These are phyloP conservation scores for Microstegium vimineum DNA, from an alignment of 176 grass and related monocot genomes.

Conservation along the genomic window DNA sequence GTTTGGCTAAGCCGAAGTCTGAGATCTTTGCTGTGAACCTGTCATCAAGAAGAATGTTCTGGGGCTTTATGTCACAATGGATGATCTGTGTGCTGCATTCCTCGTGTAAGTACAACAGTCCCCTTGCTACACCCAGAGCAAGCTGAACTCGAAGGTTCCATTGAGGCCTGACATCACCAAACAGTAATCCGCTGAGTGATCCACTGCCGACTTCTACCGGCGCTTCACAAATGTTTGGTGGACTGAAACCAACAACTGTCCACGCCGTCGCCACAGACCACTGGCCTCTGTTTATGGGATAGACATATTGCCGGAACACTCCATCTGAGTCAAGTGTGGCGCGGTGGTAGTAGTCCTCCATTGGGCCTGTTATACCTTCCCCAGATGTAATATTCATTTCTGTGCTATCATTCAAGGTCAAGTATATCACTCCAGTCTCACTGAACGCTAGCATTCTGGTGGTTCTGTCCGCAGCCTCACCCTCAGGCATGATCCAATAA, in stretches of 20 bases:
- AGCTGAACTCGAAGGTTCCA: no score
- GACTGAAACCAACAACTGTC: background rate
- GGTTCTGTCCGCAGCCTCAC: conserved; percentile 7
- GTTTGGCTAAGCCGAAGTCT: no score
- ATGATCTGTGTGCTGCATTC: no score
- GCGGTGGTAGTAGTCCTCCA: conserved; percentile 40
- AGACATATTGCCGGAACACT: conserved; percentile 47
- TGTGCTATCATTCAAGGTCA: background rate
- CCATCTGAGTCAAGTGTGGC: conserved; percentile 54
- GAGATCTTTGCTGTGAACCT: no score
- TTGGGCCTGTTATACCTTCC: fast-evolving
- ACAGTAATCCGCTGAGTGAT: no score
- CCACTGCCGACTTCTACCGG: background rate
- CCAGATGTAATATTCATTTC: background rate
- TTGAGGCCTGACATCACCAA: no score
- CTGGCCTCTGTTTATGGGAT: conserved; percentile 12
- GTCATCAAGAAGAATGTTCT: no score
- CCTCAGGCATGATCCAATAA: conserved; percentile 26
- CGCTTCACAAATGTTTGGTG: conserved; percentile 22
- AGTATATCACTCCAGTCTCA: conserved; percentile 22
- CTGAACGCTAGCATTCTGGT: conserved; percentile 41
- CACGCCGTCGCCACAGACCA: background rate
- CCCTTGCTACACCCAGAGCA: no score
- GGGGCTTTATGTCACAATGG: no score
- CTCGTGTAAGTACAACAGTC: no score